These are phyloP conservation scores for Elongisporangium undulatum DNA, from an alignment of 352 stramenopile genomes.

Conservation along the genomic window DNA sequence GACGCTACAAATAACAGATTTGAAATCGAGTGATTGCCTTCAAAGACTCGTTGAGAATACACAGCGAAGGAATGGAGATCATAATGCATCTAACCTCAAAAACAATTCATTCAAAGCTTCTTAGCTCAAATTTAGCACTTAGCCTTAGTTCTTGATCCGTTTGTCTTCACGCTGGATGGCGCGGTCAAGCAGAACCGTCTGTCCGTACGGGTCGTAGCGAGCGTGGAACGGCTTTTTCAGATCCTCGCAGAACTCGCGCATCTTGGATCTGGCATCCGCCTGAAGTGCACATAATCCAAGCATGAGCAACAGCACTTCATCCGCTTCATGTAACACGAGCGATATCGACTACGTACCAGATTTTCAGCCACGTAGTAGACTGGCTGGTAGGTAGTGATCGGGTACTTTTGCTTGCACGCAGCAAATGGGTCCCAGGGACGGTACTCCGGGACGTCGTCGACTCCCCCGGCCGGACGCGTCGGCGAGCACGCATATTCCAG, in stretches of 20 bases:
- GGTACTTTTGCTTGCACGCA: conserved; percentile 93
- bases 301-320: neutral
- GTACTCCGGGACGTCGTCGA: conserved; percentile 79
- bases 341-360: conserved; percentile 43
- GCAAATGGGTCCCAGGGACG: conserved; percentile 93
- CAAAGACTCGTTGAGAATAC: too few relatives aligned
- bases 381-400: conserved; percentile 97
- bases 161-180: conserved; percentile 63
- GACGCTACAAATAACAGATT: too few relatives aligned
- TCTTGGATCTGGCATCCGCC: conserved; percentile 91
- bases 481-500: conserved; percentile 93
- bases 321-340: too few relatives aligned
- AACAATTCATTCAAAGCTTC: too few relatives aligned
- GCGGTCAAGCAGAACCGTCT: conserved; percentile 79
- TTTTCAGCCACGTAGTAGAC: conserved; percentile 97
- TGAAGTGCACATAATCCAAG: conserved; percentile 8
- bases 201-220: conserved; percentile 92
- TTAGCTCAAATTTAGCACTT: neutral
- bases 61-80: too few relatives aligned
- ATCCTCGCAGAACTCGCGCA: conserved; percentile 94
- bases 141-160: conserved; percentile 27
- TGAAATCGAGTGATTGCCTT: too few relatives aligned
- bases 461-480: conserved; percentile 46
- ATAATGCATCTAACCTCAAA: too few relatives aligned
- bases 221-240: conserved; percentile 95